Conservation (phyloP, 768 basidiomycete genomes). For the Auricularia heimuer region DNA sequence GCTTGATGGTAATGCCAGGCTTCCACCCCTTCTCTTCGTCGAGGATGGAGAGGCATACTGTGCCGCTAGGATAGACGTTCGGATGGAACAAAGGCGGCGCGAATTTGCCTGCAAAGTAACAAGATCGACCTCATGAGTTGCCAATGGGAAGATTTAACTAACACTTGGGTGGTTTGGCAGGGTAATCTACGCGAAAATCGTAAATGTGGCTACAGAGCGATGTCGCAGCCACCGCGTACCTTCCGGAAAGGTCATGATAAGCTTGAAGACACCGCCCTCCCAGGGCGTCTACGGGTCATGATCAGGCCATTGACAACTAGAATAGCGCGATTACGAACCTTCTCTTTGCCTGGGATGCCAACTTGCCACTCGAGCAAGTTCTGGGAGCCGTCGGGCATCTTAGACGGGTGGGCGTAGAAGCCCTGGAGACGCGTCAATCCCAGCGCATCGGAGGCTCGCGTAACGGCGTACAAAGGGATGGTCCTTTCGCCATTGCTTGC, state of each 20-base stretch:
- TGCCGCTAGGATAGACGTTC: slow-evolving; percentile 97
- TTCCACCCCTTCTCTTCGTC: slow-evolving; percentile 99
- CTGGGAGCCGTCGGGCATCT: slow-evolving; percentile 85
- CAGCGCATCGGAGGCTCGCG: neutral
- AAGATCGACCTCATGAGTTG: slow-evolving; percentile 6
- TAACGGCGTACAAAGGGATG: slow-evolving; percentile 82
- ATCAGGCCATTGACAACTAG: slow-evolving; percentile 9
- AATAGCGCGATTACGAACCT: slow-evolving; percentile 41
- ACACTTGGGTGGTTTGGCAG: slow-evolving; percentile 95
- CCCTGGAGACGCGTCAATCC: slow-evolving; percentile 44
- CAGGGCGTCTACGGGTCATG: slow-evolving; percentile 66
- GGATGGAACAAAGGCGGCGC: slow-evolving; percentile 92
- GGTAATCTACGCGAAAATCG: slow-evolving; percentile 54
- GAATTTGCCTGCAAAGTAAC: slow-evolving; percentile 71
- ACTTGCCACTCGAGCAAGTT: slow-evolving; percentile 99
- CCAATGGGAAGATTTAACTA: slow-evolving; percentile 15
- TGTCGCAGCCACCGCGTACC: slow-evolving; percentile 36
- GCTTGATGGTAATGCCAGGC: slow-evolving; percentile 97
- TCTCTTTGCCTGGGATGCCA: slow-evolving; percentile 88
- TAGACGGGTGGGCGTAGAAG: slow-evolving; percentile 91
- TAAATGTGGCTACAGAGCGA: slow-evolving; percentile 4
- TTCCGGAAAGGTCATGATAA: slow-evolving; percentile 93
- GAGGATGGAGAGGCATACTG: slow-evolving; percentile 93
- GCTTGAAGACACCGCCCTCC: slow-evolving; percentile 94
- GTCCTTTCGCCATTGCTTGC: slow-evolving; percentile 98